phyloP scores from a whole-genome alignment of 257 asterid species.

The Paulownia fortunei region DNA sequence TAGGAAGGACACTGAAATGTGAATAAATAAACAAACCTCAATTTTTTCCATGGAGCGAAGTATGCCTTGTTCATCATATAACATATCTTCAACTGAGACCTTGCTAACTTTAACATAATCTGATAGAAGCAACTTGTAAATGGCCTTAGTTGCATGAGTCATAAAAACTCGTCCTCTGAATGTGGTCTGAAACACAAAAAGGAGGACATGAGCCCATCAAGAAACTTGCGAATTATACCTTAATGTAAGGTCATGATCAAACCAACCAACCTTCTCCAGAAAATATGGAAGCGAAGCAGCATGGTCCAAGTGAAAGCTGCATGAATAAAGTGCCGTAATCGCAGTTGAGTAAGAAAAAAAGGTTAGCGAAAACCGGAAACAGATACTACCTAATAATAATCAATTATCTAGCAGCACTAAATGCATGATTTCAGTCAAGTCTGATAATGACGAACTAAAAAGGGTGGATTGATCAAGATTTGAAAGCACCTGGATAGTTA shows the following conservation, averaged over 20 bases:
- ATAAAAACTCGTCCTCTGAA: constrained; percentile 92
- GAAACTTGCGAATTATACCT: constrained; percentile 19
- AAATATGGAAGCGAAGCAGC: constrained; percentile 99
- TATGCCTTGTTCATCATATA: constrained; percentile 85
- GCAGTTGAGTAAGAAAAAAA: constrained; percentile 4
- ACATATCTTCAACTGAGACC: constrained; percentile 96
- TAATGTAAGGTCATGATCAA: constrained; percentile 22
- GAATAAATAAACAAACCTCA: constrained; percentile 67
- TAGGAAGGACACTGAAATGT: constrained; percentile 10
- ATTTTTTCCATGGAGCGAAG: constrained; percentile 87
- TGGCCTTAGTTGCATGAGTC: constrained; percentile 99
- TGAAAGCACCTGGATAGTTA: too few relatives aligned
- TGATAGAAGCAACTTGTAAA: constrained; percentile 86
- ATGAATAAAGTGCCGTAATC: constrained; percentile 33
- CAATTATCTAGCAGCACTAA: neutral
- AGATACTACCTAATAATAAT: neutral
- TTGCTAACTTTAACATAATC: constrained; percentile 98
- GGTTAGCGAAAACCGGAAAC: constrained; percentile 2
- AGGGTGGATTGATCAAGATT: too few relatives aligned
- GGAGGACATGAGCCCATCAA: constrained; percentile 32
- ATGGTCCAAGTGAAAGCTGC: constrained; percentile 99
- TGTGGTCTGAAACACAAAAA: constrained; percentile 63
- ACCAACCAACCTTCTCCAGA: constrained; percentile 77
- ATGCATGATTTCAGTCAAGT: neutral
- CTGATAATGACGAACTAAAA: constrained; percentile 5